Evolutionary conservation across 345 rosid genomes (phyloP).

Genomic region (Mangifera indica): DNA sequence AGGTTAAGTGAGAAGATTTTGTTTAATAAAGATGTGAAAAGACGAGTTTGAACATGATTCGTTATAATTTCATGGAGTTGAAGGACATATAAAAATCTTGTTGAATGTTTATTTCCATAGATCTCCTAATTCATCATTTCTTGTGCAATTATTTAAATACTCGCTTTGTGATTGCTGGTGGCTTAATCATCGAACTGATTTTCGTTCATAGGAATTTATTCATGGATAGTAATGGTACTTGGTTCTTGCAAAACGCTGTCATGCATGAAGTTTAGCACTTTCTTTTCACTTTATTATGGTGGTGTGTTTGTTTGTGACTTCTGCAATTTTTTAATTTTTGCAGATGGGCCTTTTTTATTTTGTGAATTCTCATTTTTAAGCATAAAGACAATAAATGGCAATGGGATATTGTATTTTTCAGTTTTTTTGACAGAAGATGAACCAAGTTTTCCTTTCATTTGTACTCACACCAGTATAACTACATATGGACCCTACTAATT

Average conservation of each 20-base stretch:
- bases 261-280: conserved; percentile 11
- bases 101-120: conserved; percentile 1
- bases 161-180: neutral
- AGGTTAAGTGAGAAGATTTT: conserved; percentile 17
- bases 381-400: neutral
- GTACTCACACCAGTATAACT: conserved; percentile 23
- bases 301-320: conserved; percentile 9
- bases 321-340: neutral
- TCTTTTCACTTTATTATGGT: neutral
- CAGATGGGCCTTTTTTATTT: neutral
- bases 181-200: neutral
- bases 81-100: neutral
- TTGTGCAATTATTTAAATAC: neutral
- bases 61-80: conserved; percentile 9
- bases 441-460: conserved; percentile 15
- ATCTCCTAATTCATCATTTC: neutral
- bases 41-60: conserved; percentile 13
- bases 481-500: conserved; percentile 42
- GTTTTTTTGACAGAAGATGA: conserved; percentile 15
- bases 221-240: neutral
- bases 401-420: neutral
- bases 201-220: neutral
- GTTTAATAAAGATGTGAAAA: conserved; percentile 19
- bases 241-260: neutral
- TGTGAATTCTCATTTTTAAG: neutral